Base-by-base conservation (phyloP, 2,329 filamentous ascomycete genomes). In the Exophiala oligosperma region DNA sequence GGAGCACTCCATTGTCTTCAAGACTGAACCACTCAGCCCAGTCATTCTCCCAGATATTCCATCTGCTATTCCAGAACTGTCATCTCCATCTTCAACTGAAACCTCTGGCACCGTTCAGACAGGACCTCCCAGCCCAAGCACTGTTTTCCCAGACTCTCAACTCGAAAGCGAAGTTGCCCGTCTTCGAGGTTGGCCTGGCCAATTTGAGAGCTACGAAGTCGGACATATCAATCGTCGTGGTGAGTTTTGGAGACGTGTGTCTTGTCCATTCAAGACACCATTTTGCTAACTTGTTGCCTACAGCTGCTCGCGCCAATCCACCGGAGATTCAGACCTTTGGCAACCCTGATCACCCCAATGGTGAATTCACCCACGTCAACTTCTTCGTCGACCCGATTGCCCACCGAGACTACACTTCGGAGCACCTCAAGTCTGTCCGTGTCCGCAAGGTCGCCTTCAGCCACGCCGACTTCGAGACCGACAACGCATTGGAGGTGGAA, bases 201-300 rank as follows among this genome's bases (percentile, higher is more conserved):
- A 59, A 48, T 63, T 63, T 43, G 38, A 58, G 21, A 61, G 55
- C 24, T 58, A 53, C 57, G 61, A 63, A 49, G 26, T 37, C n/a
- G 41, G 48, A 7, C 54, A 54, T 40, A 49, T 61, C 4, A 48
- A 17, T 37, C 23, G 38, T 8, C 49, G 44, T 37, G 44, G 55
- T 38, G 21, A 38, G 52, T 49, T 12, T 28, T 23, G 28, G 17
- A 17, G 17, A 11, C 17, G 2, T 43, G 7, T 14, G 11, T 35
- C 12, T 6, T 41, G 14, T 43, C 46, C 12, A 11, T 17, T 4
- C 6, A 28, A 49, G 35, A 8, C 17, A n/a, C 38, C 26, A 47
- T 47, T 4, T 23, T 40, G 26, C 29, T 8, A 11, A n/a, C 23
- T 14, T n/a, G n/a, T 17, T 43, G 14, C 41, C 21, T 26, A 14